Evolutionary conservation across 2,329 filamentous ascomycete species (phyloP), one percentile per base, ranked within the genome.

Genomic region (Harringtonia aguacate): DNA sequence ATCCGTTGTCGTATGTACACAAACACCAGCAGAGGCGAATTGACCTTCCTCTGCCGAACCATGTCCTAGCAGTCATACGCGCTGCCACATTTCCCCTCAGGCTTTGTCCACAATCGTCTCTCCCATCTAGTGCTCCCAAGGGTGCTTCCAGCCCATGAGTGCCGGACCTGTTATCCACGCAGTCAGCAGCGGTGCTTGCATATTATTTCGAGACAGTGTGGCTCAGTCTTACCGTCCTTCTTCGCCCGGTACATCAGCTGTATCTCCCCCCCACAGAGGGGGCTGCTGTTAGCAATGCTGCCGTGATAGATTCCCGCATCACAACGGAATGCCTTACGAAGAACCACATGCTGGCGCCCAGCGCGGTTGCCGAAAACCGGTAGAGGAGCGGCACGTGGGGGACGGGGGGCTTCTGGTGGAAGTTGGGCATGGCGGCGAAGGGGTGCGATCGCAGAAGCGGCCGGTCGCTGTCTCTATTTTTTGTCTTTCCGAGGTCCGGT

Each of bases 301-400:
- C 15, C 14, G n/a, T n/a, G n/a, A n/a, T n/a, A n/a, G n/a, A n/a
- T 14, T 31, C 30, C 12, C 30, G 5, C 8, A 14, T 14, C 30
- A 31, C n/a, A 31, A 14, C 30, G 21, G 45, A 21, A 37, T 46
- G 20, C 36, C 50, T 48, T 77, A 97, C 89, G 65, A 92, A 98
- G 69, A 98, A 97, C 92, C 92, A 98, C 92, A 97, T 98, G 68
- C 84, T 86, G 44, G 92, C 92, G 55, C 88, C 86, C 50, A 98
- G 73, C 49, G 82, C 86, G 36, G 87, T 95, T 38, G 86, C 90
- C 46, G 81, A 77, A 64, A 90, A 84, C 61, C 86, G 79, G 72
- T 97, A 95, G 53, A 95, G 60, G 41, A 64, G 63, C 33, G 68
- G 67, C 49, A 73, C 72, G 53, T 72, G 70, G 51, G 72, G 68